phyloP scores from a whole-genome alignment of 495 filamentous ascomycete species.

The Halenospora varia region DNA sequence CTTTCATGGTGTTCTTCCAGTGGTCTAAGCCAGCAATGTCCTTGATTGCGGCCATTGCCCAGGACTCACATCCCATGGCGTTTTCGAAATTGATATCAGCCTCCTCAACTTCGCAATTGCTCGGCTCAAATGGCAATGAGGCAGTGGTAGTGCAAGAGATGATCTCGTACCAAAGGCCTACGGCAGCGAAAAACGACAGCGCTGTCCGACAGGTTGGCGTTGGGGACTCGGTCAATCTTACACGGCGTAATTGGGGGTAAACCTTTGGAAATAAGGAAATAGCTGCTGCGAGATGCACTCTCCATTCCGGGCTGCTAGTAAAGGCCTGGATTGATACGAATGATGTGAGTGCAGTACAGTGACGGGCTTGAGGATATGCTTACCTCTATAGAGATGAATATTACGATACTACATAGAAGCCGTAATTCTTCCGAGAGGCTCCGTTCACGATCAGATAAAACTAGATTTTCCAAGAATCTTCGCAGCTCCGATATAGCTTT shows the following conservation, averaged over 20 bases:
- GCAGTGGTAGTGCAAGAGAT: not conserved
- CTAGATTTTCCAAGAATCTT: not conserved
- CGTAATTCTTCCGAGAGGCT: not conserved
- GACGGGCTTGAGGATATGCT: not conserved
- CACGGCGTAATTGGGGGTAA: not conserved
- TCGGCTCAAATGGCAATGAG: not conserved
- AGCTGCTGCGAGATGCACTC: not conserved
- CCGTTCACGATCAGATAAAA: not conserved
- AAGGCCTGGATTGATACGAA: conserved; percentile 4
- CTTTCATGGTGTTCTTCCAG: conserved; percentile 30
- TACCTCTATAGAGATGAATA: conserved; percentile 5
- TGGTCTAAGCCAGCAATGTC: conserved; percentile 17
- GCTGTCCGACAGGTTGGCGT: not conserved
- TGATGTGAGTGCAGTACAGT: not conserved
- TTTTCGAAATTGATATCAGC: conserved; percentile 5
- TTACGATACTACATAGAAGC: not conserved
- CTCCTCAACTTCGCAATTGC: not conserved
- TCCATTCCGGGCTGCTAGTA: not conserved
- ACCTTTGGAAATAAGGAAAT: not conserved
- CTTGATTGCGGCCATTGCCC: not conserved
- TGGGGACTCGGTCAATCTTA: not conserved
- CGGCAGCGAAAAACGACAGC: not conserved
- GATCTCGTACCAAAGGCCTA: conserved; percentile 7
- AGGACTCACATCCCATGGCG: conserved; percentile 13
- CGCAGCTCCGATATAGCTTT: conserved; percentile 1